Conservation (phyloP, 2,329 filamentous ascomycete species). For the Sodiomyces alkalinus region DNA sequence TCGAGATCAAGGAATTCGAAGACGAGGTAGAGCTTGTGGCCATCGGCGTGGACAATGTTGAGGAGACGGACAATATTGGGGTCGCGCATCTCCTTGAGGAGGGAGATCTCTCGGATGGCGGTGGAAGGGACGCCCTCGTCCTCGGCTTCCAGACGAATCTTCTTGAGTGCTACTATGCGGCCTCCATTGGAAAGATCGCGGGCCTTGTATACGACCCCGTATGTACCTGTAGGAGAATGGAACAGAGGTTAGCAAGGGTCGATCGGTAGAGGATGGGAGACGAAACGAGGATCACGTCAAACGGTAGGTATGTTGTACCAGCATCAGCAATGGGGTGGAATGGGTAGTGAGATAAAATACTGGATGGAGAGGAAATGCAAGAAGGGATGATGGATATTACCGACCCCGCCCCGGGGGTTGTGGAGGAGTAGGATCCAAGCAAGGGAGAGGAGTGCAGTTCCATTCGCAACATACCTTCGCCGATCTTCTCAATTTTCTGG, state of each 20-base stretch:
- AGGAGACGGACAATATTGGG: conserved; percentile 76
- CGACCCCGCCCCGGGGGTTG: too few relatives aligned
- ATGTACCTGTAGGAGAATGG: conserved; percentile 52
- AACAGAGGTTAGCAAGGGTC: conserved; percentile 1
- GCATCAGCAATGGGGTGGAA: too few relatives aligned
- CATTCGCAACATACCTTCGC: conserved; percentile 55
- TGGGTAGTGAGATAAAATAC: too few relatives aligned
- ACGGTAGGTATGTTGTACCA: too few relatives aligned
- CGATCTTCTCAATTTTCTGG: conserved; percentile 92
- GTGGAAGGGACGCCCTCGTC: conserved; percentile 89
- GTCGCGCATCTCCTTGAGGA: conserved; percentile 89
- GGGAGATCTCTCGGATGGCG: conserved; percentile 84
- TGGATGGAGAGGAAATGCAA: neutral
- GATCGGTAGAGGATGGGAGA: conserved; percentile 1
- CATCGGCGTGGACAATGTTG: conserved; percentile 90
- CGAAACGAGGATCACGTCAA: neutral
- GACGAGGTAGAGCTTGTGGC: conserved; percentile 87
- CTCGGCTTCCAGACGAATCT: conserved; percentile 88
- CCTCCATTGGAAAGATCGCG: conserved; percentile 68
- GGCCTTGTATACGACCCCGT: conserved; percentile 91
- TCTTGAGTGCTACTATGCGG: conserved; percentile 85
- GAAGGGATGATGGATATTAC: too few relatives aligned
- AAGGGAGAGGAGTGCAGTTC: neutral
- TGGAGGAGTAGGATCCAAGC: neutral
- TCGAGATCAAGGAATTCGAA: conserved; percentile 86